Evolutionary conservation across 345 rosid genomes (phyloP).

Genomic region (Gossypium longicalyx): DNA sequence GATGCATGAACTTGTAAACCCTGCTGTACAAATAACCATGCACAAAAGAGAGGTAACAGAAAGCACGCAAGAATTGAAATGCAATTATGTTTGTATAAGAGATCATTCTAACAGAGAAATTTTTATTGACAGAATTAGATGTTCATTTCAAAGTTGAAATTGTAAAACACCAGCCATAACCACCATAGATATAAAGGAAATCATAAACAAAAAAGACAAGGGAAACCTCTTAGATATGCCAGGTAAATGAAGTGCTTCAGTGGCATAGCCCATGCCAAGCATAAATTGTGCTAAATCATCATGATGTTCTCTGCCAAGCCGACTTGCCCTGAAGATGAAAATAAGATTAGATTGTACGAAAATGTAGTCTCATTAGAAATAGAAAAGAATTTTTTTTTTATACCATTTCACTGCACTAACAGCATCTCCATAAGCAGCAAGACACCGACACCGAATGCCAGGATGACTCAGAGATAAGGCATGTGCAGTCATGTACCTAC

Average conservation of each 20-base stretch:
- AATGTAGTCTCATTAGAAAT: slow-evolving; percentile 1
- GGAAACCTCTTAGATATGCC: slow-evolving; percentile 90
- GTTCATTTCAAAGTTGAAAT: background rate
- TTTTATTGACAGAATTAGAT: background rate
- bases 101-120: slow-evolving; percentile 24
- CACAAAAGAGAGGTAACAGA: background rate
- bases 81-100: background rate
- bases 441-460: slow-evolving; percentile 93
- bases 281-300: slow-evolving; percentile 97
- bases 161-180: background rate
- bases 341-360: slow-evolving; percentile 15
- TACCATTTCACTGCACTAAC: slow-evolving; percentile 98
- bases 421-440: slow-evolving; percentile 98
- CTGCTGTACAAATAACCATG: background rate
- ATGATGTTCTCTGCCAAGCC: slow-evolving; percentile 94
- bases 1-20: background rate
- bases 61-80: background rate
- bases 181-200: background rate
- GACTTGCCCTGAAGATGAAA: slow-evolving; percentile 75
- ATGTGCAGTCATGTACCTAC: slow-evolving; percentile 95
- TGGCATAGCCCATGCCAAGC: slow-evolving; percentile 99
- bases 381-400: slow-evolving; percentile 12
- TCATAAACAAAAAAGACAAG: background rate
- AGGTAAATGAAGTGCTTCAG: slow-evolving; percentile 98
- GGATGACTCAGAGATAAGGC: slow-evolving; percentile 97